phyloP scores from a whole-genome alignment of 805 yeast species.

The Torulaspora delbrueckii region DNA sequence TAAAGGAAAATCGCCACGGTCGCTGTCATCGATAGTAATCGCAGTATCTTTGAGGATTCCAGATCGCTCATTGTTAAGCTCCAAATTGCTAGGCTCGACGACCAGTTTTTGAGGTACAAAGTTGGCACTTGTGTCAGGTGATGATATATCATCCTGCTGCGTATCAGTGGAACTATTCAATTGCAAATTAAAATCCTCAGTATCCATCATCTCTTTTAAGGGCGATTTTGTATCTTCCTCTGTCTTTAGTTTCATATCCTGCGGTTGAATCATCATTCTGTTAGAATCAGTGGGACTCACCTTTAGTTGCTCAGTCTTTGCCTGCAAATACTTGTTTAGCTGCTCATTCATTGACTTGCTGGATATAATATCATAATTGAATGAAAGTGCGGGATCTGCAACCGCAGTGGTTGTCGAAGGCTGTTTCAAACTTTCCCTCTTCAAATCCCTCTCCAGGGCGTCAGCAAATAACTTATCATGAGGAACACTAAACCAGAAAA shows the following conservation, averaged over 20 bases:
- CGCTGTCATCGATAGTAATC: conserved; percentile 16
- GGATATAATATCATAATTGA: conserved; percentile 53
- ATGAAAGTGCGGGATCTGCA: conserved; percentile 75
- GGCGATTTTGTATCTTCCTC: background rate
- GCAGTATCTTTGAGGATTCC: conserved; percentile 7
- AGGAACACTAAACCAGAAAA: conserved; percentile 93
- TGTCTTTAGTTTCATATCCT: conserved; percentile 1
- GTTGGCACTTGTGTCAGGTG: conserved; percentile 8
- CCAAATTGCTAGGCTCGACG: conserved; percentile 14
- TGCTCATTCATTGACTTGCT: conserved; percentile 49
- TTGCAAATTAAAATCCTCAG: conserved; percentile 3
- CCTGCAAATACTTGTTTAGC: conserved; percentile 40
- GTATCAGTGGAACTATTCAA: conserved; percentile 8
- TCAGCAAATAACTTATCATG: conserved; percentile 90
- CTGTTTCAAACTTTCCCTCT: conserved; percentile 60
- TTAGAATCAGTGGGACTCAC: background rate
- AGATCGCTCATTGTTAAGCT: conserved; percentile 6
- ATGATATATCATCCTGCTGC: conserved; percentile 4
- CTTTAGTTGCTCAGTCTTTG: conserved; percentile 20
- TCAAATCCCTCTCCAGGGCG: conserved; percentile 87
- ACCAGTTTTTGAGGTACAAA: conserved; percentile 21
- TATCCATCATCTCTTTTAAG: conserved; percentile 7
- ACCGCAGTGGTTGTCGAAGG: conserved; percentile 67
- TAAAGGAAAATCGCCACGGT: conserved; percentile 66
- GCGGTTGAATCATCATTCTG: conserved; percentile 2